A percentile compares a stretch with the other conserved stretches of the same genome.
Evolutionary conservation across 1,284 basidiomycete species (phyloP).

Genomic region (Apiotrichum gracile): DNA sequence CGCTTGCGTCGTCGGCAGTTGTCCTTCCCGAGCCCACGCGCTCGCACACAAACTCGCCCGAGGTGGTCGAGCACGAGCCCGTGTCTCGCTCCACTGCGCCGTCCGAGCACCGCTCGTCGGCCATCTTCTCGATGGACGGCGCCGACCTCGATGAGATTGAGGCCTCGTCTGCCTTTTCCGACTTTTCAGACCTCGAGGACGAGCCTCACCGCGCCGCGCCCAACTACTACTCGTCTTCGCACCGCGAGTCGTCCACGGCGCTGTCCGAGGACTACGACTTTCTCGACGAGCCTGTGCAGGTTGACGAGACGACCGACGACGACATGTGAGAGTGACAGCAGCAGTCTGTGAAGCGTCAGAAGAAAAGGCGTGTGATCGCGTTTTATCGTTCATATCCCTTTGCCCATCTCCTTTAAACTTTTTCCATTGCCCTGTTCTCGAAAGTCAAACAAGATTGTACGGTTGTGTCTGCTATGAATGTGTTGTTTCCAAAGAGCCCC

Average conservation of each 20-base stretch:
- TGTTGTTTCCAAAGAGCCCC: not conserved
- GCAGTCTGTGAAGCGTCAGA: not conserved
- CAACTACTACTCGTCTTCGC: not conserved
- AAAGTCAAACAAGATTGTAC: not conserved
- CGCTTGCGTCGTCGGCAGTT: slow-evolving; percentile 25
- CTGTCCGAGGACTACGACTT: slow-evolving; percentile 16
- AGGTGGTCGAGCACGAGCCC: slow-evolving; percentile 1
- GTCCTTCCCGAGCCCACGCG: slow-evolving; percentile 24
- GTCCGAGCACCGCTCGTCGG: slow-evolving; percentile 7
- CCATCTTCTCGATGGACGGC: slow-evolving; percentile 3
- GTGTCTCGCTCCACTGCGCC: not conserved
- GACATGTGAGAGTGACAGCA: slow-evolving; percentile 4
- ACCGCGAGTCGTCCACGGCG: not conserved
- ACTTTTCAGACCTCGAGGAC: slow-evolving; percentile 12
- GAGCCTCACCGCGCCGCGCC: not conserved
- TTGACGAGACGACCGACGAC: slow-evolving; percentile 19
- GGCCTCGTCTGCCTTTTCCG: slow-evolving; percentile 14
- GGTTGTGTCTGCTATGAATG: not conserved
- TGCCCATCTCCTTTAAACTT: not conserved
- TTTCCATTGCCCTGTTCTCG: not conserved
- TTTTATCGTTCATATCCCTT: no score
- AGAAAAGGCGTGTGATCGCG: not conserved
- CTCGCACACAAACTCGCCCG: slow-evolving; percentile 5
- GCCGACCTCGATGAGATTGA: slow-evolving; percentile 16
- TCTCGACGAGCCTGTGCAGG: slow-evolving; percentile 9